Conservation (phyloP, 2,329 filamentous ascomycete genomes). For the Fusarium floridanum region DNA sequence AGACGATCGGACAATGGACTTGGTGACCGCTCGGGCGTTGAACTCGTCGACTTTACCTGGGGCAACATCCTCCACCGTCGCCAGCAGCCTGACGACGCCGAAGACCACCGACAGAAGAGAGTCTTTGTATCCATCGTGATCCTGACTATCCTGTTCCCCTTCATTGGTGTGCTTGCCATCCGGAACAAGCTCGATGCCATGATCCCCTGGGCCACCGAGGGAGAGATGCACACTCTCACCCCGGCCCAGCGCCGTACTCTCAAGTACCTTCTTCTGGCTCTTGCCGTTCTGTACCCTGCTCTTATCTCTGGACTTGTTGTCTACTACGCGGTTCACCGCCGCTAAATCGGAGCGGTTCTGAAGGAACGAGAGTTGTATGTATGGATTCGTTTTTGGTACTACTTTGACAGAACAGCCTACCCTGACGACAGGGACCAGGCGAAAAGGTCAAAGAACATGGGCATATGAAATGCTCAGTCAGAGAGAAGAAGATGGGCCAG, state of each 20-base stretch:
- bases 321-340: constrained; percentile 44
- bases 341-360: constrained; percentile 3
- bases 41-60: constrained; percentile 50
- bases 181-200: constrained; percentile 59
- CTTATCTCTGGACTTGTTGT: constrained; percentile 50
- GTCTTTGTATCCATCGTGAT: constrained; percentile 57
- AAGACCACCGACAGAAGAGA: constrained; percentile 48
- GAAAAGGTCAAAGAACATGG: not conserved
- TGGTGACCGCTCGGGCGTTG: constrained; percentile 17
- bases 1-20: constrained; percentile 20
- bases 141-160: constrained; percentile 59
- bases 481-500: not conserved
- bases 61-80: constrained; percentile 49
- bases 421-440: not conserved
- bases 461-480: not conserved
- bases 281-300: constrained; percentile 50
- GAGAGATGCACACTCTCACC: constrained; percentile 57
- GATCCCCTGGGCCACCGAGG: constrained; percentile 63
- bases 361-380: constrained; percentile 1
- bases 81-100: constrained; percentile 40
- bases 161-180: constrained; percentile 60
- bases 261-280: constrained; percentile 54
- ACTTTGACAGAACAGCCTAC: not conserved
- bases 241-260: constrained; percentile 48
- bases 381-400: constrained; percentile 10